These are phyloP conservation scores for Scheffersomyces insectosa DNA, from an alignment of 1,139 yeast genomes.

Conservation along the genomic window DNA sequence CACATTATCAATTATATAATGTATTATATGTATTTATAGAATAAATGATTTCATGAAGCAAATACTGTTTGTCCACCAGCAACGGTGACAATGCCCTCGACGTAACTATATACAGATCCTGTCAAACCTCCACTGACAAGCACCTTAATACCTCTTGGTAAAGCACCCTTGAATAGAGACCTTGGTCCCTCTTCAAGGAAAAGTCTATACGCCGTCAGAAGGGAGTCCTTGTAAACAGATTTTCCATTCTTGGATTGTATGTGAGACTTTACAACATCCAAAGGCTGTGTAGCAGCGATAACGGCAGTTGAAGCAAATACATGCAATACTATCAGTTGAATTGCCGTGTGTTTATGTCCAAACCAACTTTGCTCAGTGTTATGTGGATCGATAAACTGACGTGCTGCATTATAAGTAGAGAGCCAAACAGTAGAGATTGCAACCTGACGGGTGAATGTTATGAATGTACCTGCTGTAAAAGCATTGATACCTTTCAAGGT, in stretches of 20 bases:
- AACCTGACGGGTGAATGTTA: conserved; percentile 78
- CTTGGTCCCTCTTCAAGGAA: conserved; percentile 66
- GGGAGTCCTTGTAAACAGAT: conserved; percentile 62
- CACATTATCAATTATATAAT: not conserved
- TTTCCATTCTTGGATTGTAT: conserved; percentile 78
- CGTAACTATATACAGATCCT: conserved; percentile 64
- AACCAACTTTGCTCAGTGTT: conserved; percentile 48
- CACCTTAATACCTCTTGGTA: conserved; percentile 79
- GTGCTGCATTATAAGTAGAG: conserved; percentile 75
- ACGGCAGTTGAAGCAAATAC: conserved; percentile 63
- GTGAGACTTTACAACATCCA: conserved; percentile 86
- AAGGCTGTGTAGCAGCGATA: conserved; percentile 81
- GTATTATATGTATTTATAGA: not conserved
- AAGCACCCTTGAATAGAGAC: conserved; percentile 74
- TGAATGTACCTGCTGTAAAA: conserved; percentile 77
- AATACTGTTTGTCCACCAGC: conserved; percentile 56
- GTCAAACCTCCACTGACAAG: conserved; percentile 80
- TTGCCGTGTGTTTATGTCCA: conserved; percentile 42
- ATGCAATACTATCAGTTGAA: conserved; percentile 54
- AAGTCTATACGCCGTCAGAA: conserved; percentile 71
- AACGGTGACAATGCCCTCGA: conserved; percentile 50
- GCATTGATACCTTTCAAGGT: conserved; percentile 74
- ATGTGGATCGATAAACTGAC: conserved; percentile 67
- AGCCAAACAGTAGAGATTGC: conserved; percentile 81
- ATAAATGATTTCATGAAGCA: conserved; percentile 14